Base-by-base conservation (phyloP, 1,284 basidiomycete species). In the Ustilago esculenta region DNA sequence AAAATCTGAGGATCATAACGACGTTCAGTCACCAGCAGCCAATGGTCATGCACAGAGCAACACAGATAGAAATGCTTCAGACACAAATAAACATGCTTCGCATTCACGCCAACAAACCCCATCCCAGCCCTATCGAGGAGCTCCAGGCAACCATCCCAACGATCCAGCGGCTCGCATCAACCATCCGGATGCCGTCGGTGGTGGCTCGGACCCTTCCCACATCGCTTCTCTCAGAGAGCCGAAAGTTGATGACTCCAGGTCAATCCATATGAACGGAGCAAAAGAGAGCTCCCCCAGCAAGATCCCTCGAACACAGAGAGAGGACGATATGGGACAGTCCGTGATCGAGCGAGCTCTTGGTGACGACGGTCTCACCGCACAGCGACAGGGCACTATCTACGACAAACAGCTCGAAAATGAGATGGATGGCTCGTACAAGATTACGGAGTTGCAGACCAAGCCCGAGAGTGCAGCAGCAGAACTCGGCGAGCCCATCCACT, bases 91-190 rank as follows among this genome's bases (percentile, higher is more conserved):
- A 34, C 5, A 37, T 2, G 50, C 44, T 20, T 34, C 50, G 30
- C 6, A 15, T 1, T 2, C 17, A 20, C 27, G 27, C 27, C 4
- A n/a, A n/a, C 29, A 46, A 4, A 0, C 23, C 12, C 12, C 35
- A 17, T 37, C 35, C 8, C 35, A 49, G 27, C 37, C 50, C 17
- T 60, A 70, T 32, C 48, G 34, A 24, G 60, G 41, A 23, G 70
- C 50, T 12, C 71, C 71, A 11, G 71, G 71, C 29, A 65, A 73
- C 23, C 71, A 73, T 30, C 71, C 71, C 4, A 32, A 65, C 48
- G 71, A 73, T 25, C 66, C 71, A 9, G 36, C 21, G 3, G 71
- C 66, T 23, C 52, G 63, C 43, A 52, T 66, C 48, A 69, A 69
- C 29, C 68, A 70, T 42, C 66, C 61, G 8, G 49, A 56, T n/a